phyloP scores from a whole-genome alignment of 1,284 basidiomycete species.

The Malassezia restricta region DNA sequence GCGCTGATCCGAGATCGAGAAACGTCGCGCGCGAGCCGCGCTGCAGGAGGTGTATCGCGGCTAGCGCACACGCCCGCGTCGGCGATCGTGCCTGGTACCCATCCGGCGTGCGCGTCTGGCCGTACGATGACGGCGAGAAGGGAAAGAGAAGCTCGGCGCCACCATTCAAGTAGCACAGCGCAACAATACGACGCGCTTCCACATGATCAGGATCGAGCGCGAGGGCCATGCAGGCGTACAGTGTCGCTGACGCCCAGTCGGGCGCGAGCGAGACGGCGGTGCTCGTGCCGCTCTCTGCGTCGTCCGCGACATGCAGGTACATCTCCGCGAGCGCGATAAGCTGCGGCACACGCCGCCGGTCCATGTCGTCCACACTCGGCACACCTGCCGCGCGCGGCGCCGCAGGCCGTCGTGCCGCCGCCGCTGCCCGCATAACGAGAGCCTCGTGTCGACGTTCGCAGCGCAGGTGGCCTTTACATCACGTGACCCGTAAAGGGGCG shows the following conservation, averaged over 20 bases:
- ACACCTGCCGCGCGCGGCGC: not conserved
- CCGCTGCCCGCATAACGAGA: not conserved
- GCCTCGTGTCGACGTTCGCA: not conserved
- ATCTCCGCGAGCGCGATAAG: constrained; percentile 5
- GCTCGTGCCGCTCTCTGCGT: not conserved
- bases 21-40: constrained; percentile 27
- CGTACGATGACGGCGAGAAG: constrained; percentile 27
- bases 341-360: not conserved
- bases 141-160: constrained; percentile 32
- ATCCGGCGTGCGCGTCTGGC: constrained; percentile 14
- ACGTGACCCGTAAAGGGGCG: not conserved
- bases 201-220: constrained; percentile 23
- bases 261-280: constrained; percentile 6
- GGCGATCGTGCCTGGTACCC: constrained; percentile 18
- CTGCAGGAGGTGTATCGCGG: constrained; percentile 35
- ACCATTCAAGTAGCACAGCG: constrained; percentile 29
- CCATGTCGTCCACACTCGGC: not conserved
- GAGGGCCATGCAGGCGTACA: constrained; percentile 29
- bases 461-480: not conserved
- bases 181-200: constrained; percentile 23
- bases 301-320: constrained; percentile 11
- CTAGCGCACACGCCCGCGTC: constrained; percentile 25
- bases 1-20: constrained; percentile 25
- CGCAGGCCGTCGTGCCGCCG: not conserved
- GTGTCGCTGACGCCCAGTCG: constrained; percentile 25